These are phyloP conservation scores for Paulownia fortunei DNA, from an alignment of 257 asterid genomes.

Conservation along the genomic window DNA sequence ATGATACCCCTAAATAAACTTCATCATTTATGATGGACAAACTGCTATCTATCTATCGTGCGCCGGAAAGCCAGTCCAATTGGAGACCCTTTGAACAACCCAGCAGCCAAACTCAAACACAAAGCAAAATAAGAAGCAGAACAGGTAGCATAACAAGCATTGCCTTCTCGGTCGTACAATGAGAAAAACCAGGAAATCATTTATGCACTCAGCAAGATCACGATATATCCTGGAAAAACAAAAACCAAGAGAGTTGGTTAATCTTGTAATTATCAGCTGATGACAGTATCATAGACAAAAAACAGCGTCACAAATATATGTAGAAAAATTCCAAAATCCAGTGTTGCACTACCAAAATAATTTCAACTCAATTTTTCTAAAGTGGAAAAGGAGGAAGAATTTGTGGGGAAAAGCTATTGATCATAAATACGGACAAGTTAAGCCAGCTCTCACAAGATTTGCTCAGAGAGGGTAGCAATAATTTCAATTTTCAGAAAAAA, in stretches of 20 bases:
- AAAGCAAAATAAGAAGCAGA: conserved; percentile 43
- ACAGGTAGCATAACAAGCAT: conserved; percentile 38
- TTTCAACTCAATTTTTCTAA: conserved; percentile 4
- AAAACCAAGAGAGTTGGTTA: background rate
- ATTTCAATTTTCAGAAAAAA: background rate
- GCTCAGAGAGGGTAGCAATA: conserved; percentile 9
- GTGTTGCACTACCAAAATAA: conserved; percentile 11
- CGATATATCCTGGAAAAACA: conserved; percentile 34
- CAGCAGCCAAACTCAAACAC: conserved; percentile 45
- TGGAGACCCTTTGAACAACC: conserved; percentile 37
- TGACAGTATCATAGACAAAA: conserved; percentile 4
- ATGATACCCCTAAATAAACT: conserved; percentile 22
- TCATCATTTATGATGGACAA: conserved; percentile 7
- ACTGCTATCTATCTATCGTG: conserved; percentile 33
- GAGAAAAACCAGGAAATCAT: conserved; percentile 47
- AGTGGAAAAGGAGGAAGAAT: background rate
- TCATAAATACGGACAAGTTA: background rate
- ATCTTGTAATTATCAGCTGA: conserved; percentile 21
- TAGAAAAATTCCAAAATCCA: background rate
- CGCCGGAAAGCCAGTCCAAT: conserved; percentile 32
- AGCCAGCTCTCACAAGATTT: conserved; percentile 27
- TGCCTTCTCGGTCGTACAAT: conserved; percentile 38
- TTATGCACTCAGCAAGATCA: conserved; percentile 40
- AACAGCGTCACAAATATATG: conserved; percentile 17
- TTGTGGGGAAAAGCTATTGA: background rate